Conservation (phyloP, 2,329 filamentous ascomycete genomes). For the Aureobasidium zeae region DNA sequence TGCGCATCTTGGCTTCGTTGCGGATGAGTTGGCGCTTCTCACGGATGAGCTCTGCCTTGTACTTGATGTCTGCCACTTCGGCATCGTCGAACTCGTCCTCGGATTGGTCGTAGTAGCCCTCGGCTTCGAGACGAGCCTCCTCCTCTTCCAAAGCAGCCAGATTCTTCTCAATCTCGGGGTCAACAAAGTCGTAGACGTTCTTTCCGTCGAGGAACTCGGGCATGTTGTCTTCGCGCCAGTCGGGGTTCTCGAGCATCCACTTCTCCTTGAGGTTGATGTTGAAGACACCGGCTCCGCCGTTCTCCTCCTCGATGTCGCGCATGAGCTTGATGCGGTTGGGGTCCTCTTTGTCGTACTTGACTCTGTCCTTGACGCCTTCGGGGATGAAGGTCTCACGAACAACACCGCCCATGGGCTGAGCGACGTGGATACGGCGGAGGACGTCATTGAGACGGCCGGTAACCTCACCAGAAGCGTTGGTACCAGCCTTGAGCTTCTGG, state of each 20-base stretch:
- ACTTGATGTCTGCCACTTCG: conserved; percentile 75
- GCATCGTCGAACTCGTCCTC: conserved; percentile 71
- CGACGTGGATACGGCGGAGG: conserved; percentile 90
- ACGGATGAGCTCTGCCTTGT: conserved; percentile 90
- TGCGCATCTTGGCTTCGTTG: conserved; percentile 92
- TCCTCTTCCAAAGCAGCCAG: conserved; percentile 87
- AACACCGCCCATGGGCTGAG: conserved; percentile 77
- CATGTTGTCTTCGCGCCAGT: conserved; percentile 95
- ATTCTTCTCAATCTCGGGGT: conserved; percentile 92
- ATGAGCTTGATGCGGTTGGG: conserved; percentile 75
- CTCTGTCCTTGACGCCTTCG: conserved; percentile 66
- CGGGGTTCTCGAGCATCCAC: conserved; percentile 76
- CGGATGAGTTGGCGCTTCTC: conserved; percentile 88
- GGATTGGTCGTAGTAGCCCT: conserved; percentile 80
- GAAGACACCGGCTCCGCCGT: conserved; percentile 91
- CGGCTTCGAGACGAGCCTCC: conserved; percentile 81
- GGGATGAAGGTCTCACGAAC: conserved; percentile 78
- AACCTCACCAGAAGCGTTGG: conserved; percentile 65
- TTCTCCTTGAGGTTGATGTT: conserved; percentile 84
- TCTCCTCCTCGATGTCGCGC: conserved; percentile 79
- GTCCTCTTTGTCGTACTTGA: conserved; percentile 85
- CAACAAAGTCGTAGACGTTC: conserved; percentile 96
- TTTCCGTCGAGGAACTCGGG: conserved; percentile 91
- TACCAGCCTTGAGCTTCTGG: conserved; percentile 86
- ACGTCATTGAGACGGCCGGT: conserved; percentile 82